A percentile compares a stretch with the other conserved stretches of the same genome.
Conservation (phyloP, 805 yeast species). For the Zygosaccharomyces gambellarensis region DNA sequence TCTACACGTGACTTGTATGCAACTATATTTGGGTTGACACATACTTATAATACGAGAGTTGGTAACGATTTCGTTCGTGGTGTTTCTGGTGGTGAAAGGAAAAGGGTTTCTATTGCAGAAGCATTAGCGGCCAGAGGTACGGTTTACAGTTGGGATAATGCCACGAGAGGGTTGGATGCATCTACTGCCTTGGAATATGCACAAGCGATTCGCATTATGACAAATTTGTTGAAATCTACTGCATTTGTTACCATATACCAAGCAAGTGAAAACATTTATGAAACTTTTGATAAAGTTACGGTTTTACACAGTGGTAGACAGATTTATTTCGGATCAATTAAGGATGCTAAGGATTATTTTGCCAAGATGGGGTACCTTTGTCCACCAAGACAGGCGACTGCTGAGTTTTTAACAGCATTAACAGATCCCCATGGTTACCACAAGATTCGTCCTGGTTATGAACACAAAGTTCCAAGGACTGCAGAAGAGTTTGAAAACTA, state of each 20-base stretch:
- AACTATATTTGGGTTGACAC: conserved; percentile 43
- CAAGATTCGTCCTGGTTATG: conserved; percentile 36
- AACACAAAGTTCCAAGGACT: conserved; percentile 34
- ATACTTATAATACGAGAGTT: conserved; percentile 53
- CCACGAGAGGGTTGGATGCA: conserved; percentile 49
- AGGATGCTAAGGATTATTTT: conserved; percentile 45
- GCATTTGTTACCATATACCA: conserved; percentile 46
- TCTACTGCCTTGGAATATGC: conserved; percentile 47
- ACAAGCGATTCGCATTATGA: conserved; percentile 41
- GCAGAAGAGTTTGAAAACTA: conserved; percentile 44
- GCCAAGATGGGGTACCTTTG: conserved; percentile 48
- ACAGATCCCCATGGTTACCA: conserved; percentile 51
- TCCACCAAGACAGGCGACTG: conserved; percentile 54
- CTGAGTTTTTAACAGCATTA: conserved; percentile 58
- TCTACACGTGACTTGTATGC: conserved; percentile 37
- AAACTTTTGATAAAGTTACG: conserved; percentile 44
- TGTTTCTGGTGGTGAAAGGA: conserved; percentile 65
- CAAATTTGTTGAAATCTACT: conserved; percentile 38
- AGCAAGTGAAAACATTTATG: conserved; percentile 46
- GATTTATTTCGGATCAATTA: conserved; percentile 43
- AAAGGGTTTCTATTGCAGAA: conserved; percentile 61
- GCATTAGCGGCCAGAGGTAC: conserved; percentile 44
- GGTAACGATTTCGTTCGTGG: conserved; percentile 63
- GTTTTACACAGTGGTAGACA: conserved; percentile 46
- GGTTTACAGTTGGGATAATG: conserved; percentile 50